phyloP scores from a whole-genome alignment of 768 basidiomycete genomes.

The Boletus tomentosulus region DNA sequence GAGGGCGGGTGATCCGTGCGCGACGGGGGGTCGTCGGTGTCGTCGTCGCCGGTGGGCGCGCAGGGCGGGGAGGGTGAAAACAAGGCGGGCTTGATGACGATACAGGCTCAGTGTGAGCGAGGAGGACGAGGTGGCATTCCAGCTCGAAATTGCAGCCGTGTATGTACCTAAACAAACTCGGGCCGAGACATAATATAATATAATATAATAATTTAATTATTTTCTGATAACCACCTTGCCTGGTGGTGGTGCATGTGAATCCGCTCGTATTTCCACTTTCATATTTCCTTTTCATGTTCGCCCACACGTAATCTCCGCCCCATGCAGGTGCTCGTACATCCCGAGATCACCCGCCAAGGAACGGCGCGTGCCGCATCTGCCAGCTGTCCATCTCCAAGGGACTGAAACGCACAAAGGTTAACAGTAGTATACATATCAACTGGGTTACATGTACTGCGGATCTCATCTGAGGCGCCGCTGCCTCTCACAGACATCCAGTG shows the following conservation, averaged over 20 bases:
- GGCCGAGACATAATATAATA: slow-evolving; percentile 14
- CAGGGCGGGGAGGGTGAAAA: not conserved
- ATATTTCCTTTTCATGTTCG: not conserved
- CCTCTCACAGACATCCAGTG: not conserved
- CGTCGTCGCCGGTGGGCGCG: not conserved
- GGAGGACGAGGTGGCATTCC: slow-evolving; percentile 13
- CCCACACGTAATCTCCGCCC: not conserved
- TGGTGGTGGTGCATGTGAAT: not conserved
- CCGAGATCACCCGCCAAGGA: not conserved
- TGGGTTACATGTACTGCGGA: slow-evolving; percentile 7
- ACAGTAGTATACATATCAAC: too few species aligned
- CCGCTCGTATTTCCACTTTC: not conserved
- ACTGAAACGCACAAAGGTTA: not conserved
- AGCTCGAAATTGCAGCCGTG: slow-evolving; percentile 19
- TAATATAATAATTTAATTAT: not conserved
- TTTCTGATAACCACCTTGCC: not conserved
- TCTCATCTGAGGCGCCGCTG: slow-evolving; percentile 19
- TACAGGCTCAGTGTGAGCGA: slow-evolving; percentile 8
- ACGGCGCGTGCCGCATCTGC: not conserved
- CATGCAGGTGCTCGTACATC: not conserved
- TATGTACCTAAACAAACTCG: slow-evolving; percentile 9
- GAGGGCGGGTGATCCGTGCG: slow-evolving; percentile 20
- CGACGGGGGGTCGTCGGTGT: not conserved
- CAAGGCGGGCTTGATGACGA: not conserved
- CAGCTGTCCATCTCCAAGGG: not conserved